Base-by-base conservation (phyloP, 1,284 basidiomycete genomes). In the Heterobasidion parviporum region DNA sequence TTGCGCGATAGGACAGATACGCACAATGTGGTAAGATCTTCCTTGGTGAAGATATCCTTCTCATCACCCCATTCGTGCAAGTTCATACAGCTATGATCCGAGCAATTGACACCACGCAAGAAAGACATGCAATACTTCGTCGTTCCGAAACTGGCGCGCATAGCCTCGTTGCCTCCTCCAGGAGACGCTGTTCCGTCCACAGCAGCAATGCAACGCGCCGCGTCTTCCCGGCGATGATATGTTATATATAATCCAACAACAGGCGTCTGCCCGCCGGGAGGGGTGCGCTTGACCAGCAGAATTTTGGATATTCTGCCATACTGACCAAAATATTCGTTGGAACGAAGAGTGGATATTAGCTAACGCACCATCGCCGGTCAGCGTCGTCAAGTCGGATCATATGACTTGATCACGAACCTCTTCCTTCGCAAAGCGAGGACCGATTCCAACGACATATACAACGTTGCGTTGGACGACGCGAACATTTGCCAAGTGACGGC, bases 51-150 rank as follows among this genome's bases (percentile, higher is more conserved):
- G 63, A 91, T 94, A 70, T 99, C 97, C 57, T 93, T 92, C 70
- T 99, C 96, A 64, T 98, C 97, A 18, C 95, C 96, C 85, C 94
- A 96, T 69, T 99, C 97, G 69, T 99, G 97, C 54, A 97, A 73
- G 68, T 93, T 92, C 81, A 95, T 90, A 72, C 96, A 99, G 58
- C 83, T 85, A 63, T 90, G 86, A 67, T 94, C 92, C 54, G 87
- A 82, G 73, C 97, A 99, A 58, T 82, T 83, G 50, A 84, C 79
- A 20, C 92, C 88, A 52, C 95, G 90, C 61, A 99, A 78, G 70
- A 98, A 99, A 9, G 88, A 80, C 79, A 98, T 95, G 73, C 97
- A 99, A 69, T 99, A 99, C 70, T 98, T 94, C 38, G 96, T 97
- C 20, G 95, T 98, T 20, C 97, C 97, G 70, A 94, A 89, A 67